These are phyloP conservation scores for Melaleuca alternifolia DNA, from an alignment of 345 rosid genomes.

Conservation along the genomic window DNA sequence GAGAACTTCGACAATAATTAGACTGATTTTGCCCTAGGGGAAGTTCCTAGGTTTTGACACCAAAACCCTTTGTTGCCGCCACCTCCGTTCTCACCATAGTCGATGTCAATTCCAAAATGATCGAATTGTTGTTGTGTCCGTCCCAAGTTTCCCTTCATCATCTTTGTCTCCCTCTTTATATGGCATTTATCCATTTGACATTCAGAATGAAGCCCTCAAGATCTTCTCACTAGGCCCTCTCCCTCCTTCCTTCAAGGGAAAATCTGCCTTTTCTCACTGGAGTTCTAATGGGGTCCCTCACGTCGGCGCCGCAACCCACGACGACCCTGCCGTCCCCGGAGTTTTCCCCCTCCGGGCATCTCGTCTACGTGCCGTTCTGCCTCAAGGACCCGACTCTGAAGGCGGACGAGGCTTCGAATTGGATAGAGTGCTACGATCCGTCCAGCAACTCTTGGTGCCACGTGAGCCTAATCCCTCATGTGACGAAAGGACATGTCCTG, in stretches of 20 bases:
- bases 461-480: conserved; percentile 17
- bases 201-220: not conserved
- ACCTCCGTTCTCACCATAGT: not conserved
- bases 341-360: not conserved
- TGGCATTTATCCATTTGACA: not conserved
- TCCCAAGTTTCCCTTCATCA: not conserved
- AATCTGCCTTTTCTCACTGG: not conserved
- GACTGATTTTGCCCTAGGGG: not conserved
- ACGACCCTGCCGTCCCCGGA: conserved; percentile 7
- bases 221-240: not conserved
- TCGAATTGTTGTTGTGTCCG: not conserved
- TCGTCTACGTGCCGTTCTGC: conserved; percentile 25
- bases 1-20: not conserved
- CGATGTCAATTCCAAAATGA: not conserved
- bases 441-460: conserved; percentile 26
- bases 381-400: conserved; percentile 3
- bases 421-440: conserved; percentile 37
- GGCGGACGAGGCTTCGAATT: conserved; percentile 6
- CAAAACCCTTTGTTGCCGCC: not conserved
- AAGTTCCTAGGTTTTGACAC: not conserved
- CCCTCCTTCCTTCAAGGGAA: not conserved
- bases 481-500: conserved; percentile 20
- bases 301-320: not conserved
- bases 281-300: conserved; percentile 22
- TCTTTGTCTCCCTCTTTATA: not conserved